A percentile compares a stretch with the other conserved stretches of the same genome.
phyloP scores from a whole-genome alignment of 306 rosid genomes.

The Sophora flavescens region DNA sequence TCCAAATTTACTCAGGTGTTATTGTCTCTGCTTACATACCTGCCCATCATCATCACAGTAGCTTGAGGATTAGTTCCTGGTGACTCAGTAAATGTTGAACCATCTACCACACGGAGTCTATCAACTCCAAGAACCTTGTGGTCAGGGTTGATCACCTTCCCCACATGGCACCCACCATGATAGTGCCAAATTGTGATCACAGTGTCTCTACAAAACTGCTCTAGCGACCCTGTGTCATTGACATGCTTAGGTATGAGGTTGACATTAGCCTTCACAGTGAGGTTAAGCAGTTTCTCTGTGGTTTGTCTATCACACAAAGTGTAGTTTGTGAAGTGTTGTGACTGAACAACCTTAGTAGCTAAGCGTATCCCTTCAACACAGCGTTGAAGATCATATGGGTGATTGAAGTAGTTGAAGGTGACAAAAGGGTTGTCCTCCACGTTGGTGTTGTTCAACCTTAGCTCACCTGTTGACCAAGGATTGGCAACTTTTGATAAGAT shows the following conservation, averaged over 20 bases:
- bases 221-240: conserved; percentile 73
- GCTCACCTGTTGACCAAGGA: conserved; percentile 76
- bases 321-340: conserved; percentile 64
- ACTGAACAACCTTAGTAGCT: conserved; percentile 68
- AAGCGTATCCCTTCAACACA: conserved; percentile 77
- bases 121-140: conserved; percentile 73
- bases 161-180: conserved; percentile 89
- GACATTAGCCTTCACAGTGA: conserved; percentile 71
- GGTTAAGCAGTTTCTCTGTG: conserved; percentile 64
- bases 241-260: conserved; percentile 75
- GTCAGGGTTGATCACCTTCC: conserved; percentile 65
- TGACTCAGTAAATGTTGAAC: conserved; percentile 72
- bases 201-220: conserved; percentile 83
- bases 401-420: conserved; percentile 87
- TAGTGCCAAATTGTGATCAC: conserved; percentile 93
- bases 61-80: conserved; percentile 94
- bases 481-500: conserved; percentile 76
- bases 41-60: conserved; percentile 93
- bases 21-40: conserved; percentile 51
- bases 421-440: conserved; percentile 78
- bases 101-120: conserved; percentile 76
- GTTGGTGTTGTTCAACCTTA: conserved; percentile 63
- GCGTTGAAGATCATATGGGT: conserved; percentile 71
- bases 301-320: conserved; percentile 52
- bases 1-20: not conserved